Percentiles rank a stretch among this genome's conserved stretches.
phyloP scores from a whole-genome alignment of 306 rosid genomes.

The Castanopsis chinensis region DNA sequence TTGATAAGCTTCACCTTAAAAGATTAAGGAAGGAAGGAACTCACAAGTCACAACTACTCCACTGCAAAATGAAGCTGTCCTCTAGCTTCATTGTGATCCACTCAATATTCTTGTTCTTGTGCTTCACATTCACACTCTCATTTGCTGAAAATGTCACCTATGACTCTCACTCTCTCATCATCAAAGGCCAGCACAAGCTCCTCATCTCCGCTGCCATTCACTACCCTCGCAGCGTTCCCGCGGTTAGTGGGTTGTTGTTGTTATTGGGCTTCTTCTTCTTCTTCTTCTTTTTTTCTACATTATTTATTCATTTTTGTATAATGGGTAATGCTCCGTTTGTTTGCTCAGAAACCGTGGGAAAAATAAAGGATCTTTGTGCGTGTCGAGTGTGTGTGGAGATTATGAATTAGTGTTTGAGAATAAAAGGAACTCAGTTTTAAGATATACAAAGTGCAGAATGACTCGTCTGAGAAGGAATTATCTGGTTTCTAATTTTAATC shows the following conservation, averaged over 20 bases:
- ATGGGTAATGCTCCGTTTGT: background rate
- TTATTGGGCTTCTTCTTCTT: too few relatives aligned
- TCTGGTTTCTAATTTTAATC: background rate
- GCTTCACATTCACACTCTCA: slow-evolving; percentile 13
- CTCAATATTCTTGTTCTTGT: background rate
- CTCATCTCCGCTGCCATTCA: slow-evolving; percentile 92
- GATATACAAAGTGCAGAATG: background rate
- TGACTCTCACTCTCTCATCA: slow-evolving; percentile 76
- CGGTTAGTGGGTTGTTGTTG: slow-evolving; percentile 30
- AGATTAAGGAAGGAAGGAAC: too few relatives aligned
- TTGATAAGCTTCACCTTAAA: too few relatives aligned
- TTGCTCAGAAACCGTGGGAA: background rate
- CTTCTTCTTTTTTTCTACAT: background rate
- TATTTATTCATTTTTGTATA: background rate
- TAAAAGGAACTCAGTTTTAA: background rate
- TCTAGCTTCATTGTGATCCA: background rate
- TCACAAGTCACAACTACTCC: background rate
- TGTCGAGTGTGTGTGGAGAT: background rate
- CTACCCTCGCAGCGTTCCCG: slow-evolving; percentile 94
- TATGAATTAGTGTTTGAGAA: too few relatives aligned
- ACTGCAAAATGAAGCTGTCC: slow-evolving; percentile 24
- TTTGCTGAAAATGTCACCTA: slow-evolving; percentile 58
- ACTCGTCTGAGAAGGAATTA: background rate
- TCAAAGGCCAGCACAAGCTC: slow-evolving; percentile 72
- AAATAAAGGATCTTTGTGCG: too few relatives aligned